Conservation (phyloP, 2,329 filamentous ascomycete genomes). For the Zymoseptoria crescenta region DNA sequence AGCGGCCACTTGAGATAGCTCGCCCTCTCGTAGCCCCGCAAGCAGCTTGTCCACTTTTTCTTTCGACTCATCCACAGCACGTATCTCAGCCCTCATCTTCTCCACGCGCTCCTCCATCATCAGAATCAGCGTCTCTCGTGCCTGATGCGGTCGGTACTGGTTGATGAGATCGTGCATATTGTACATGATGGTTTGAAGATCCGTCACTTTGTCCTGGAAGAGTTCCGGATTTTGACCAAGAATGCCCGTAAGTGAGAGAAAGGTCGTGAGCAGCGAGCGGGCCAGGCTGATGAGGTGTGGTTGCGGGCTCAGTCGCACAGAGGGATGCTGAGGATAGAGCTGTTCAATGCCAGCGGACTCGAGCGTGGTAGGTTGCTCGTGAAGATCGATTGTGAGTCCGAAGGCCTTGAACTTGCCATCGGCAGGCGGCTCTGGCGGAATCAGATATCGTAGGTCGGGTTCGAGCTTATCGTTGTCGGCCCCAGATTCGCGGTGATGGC, state of each 20-base stretch:
- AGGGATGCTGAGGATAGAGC: constrained; percentile 50
- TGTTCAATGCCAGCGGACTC: constrained; percentile 64
- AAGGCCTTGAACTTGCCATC: constrained; percentile 69
- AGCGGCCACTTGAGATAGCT: constrained; percentile 7
- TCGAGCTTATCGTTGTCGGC: constrained; percentile 8
- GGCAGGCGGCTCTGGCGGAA: constrained; percentile 68
- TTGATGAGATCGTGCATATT: constrained; percentile 94
- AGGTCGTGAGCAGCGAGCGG: constrained; percentile 81
- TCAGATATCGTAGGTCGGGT: constrained; percentile 64
- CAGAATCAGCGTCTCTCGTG: constrained; percentile 74
- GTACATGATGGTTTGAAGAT: constrained; percentile 74
- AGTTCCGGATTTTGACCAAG: constrained; percentile 57
- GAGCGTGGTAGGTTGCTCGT: constrained; percentile 57
- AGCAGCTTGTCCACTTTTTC: constrained; percentile 68
- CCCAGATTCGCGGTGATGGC: constrained; percentile 21
- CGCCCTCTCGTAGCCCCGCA: constrained; percentile 48
- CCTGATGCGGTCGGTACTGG: constrained; percentile 88
- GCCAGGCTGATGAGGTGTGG: constrained; percentile 61
- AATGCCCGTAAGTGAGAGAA: constrained; percentile 72
- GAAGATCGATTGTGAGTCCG: constrained; percentile 55
- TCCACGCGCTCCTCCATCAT: constrained; percentile 82
- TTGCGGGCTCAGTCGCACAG: constrained; percentile 38
- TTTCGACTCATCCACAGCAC: constrained; percentile 57
- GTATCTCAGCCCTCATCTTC: constrained; percentile 63
- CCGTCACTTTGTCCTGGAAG: constrained; percentile 63